Evolutionary conservation across 1,139 yeast species (phyloP), one percentile per base, ranked within the genome.

Genomic region (Hansenula anomala): DNA sequence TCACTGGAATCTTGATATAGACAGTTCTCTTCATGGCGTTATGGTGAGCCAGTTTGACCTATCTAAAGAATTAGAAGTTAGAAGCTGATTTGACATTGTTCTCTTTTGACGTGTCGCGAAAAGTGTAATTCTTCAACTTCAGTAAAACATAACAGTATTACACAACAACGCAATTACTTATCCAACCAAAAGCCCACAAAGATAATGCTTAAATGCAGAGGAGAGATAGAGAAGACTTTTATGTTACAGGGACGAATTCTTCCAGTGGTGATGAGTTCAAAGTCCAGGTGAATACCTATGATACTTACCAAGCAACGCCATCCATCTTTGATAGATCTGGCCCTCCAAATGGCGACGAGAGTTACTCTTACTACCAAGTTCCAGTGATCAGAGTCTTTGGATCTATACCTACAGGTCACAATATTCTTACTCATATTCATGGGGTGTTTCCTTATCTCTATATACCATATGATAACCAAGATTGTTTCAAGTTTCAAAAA

Each of bases 341-440:
- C 47, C 62, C 49, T 34, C 63, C 34, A 40, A 55, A 34, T 31
- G 38, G 34, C 8, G 43, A 39, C 6, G 27, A 40, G 13, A 41
- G 34, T 6, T 46, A 42, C 55, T 24, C 60, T 52, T 37, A 51
- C 54, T 42, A 56, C 3, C 76, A 72, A 33, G 90, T 84, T 0
- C 97, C 97, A 0, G 66, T 88, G 0, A 64, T 89, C 2, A 64
- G 98, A 36, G 63, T 92, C 0, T 92, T 80, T 59, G 97, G 97
- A 0, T 71, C 77, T 13, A 48, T 79, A 1, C 67, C 68, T 0
- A 64, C 73, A 0, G 85, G 83, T 0, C 76, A 74, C 48, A 72
- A 73, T 20, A 66, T 73, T 17, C 55, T 78, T 14, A 69, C 85
- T 1, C 97, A 92, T 57, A 66, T 94, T 11, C 97, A 90, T 62